Percentiles rank a stretch among this genome's conserved stretches.
Evolutionary conservation across 2,329 filamentous ascomycete genomes (phyloP).

Genomic region (Colletotrichum sp.): DNA sequence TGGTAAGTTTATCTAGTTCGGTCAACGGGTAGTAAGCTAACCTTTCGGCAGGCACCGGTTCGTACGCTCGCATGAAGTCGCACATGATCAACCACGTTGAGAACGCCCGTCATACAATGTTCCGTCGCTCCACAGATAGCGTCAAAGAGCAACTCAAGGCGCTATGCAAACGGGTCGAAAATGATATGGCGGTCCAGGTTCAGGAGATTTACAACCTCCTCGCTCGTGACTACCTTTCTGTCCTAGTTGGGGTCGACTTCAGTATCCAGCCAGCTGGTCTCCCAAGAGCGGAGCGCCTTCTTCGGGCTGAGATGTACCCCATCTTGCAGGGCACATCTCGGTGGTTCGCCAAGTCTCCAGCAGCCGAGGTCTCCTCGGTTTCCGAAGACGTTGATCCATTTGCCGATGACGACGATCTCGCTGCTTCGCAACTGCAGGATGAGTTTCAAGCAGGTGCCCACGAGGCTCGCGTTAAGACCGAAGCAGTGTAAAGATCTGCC

Average conservation of each 20-base stretch:
- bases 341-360: background rate
- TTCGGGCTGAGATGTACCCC: background rate
- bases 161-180: background rate
- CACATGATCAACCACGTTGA: slow-evolving; percentile 27
- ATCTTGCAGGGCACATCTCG: background rate
- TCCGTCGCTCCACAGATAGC: slow-evolving; percentile 16
- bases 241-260: background rate
- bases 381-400: background rate
- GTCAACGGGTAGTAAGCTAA: background rate
- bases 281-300: background rate
- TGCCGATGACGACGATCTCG: background rate
- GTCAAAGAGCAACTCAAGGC: slow-evolving; percentile 23
- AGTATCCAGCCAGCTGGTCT: background rate
- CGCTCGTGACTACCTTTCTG: slow-evolving; percentile 10
- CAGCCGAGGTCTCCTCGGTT: background rate
- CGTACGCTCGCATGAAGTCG: slow-evolving; percentile 28
- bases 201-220: slow-evolving; percentile 12
- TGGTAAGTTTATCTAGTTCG: background rate
- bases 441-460: background rate
- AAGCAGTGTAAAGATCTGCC: background rate
- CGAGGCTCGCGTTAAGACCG: background rate
- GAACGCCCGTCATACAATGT: slow-evolving; percentile 20
- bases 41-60: slow-evolving; percentile 20
- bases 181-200: background rate
- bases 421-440: background rate